Percentiles rank a stretch among this genome's conserved stretches.
These are phyloP conservation scores for Rhodomyrtus psidioides DNA, from an alignment of 441 rosid species.

Conservation along the genomic window DNA sequence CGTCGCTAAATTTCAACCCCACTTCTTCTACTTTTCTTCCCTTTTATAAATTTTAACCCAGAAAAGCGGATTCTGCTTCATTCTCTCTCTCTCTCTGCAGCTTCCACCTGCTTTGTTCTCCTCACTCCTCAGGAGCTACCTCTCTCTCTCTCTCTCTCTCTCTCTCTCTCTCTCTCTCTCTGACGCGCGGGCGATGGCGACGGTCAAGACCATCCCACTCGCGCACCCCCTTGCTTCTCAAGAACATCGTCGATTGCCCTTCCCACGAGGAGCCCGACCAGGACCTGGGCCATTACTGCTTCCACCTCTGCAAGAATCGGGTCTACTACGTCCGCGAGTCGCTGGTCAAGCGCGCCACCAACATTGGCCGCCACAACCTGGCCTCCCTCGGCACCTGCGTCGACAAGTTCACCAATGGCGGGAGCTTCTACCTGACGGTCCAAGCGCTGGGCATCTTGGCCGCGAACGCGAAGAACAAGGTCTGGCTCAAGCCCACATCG, in stretches of 20 bases:
- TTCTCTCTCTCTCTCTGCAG: too few relatives aligned
- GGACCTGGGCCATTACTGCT: conserved; percentile 68
- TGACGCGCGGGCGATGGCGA: too few relatives aligned
- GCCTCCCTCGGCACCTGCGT: conserved; percentile 69
- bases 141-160: too few relatives aligned
- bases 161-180: too few relatives aligned
- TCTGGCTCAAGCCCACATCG: conserved; percentile 89
- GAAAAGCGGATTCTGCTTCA: too few relatives aligned
- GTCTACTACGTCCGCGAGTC: conserved; percentile 80
- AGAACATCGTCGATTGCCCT: conserved; percentile 83
- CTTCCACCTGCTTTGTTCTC: too few relatives aligned
- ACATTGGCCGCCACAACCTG: conserved; percentile 49
- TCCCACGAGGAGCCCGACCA: conserved; percentile 82
- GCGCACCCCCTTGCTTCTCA: conserved; percentile 16
- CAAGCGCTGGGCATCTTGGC: conserved; percentile 55
- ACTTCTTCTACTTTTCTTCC: too few relatives aligned
- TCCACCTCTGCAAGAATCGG: conserved; percentile 75
- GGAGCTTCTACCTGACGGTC: conserved; percentile 65
- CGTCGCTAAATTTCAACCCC: too few relatives aligned
- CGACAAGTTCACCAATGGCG: conserved; percentile 78
- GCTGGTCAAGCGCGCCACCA: conserved; percentile 77
- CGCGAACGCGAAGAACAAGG: conserved; percentile 78
- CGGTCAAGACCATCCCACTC: too few relatives aligned
- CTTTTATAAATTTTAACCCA: too few relatives aligned
- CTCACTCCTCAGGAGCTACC: too few relatives aligned